Percentiles rank a stretch among this genome's conserved stretches.
phyloP scores from a whole-genome alignment of 352 stramenopile species.

The Poterioochromonas sp. region DNA sequence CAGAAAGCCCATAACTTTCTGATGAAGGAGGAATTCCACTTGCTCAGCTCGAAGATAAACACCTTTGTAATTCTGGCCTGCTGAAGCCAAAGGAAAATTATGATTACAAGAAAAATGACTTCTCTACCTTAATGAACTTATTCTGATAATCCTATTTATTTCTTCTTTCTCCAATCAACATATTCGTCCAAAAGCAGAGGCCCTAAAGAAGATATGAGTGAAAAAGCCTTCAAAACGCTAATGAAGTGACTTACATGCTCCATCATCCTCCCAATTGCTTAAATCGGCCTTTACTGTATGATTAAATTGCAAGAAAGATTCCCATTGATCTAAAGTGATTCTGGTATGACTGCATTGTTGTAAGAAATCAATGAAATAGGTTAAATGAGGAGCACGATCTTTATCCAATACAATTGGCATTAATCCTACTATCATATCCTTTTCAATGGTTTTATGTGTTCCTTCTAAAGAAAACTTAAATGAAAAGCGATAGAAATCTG shows the following conservation, averaged over 20 bases:
- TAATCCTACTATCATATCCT: background rate
- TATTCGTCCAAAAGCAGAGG: conserved; percentile 26
- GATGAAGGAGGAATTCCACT: background rate
- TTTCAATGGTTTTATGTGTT: conserved; percentile 32
- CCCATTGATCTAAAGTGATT: conserved; percentile 31
- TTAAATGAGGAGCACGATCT: conserved; percentile 10
- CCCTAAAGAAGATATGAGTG: background rate
- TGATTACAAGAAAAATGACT: background rate
- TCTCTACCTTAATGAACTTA: background rate
- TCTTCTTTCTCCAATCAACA: conserved; percentile 25
- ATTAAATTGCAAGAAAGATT: conserved; percentile 25
- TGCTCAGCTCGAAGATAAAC: background rate
- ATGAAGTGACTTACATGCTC: conserved; percentile 19
- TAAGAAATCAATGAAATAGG: background rate
- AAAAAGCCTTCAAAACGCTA: background rate
- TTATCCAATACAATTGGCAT: conserved; percentile 10
- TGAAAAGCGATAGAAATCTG: conserved; percentile 26
- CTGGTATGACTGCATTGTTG: background rate
- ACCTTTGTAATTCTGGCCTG: background rate
- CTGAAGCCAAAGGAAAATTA: background rate
- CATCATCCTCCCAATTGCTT: conserved; percentile 4
- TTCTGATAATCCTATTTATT: background rate
- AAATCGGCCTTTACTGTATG: background rate
- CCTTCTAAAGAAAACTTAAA: conserved; percentile 23
- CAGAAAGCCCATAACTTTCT: background rate